These are phyloP conservation scores for Trichosanthes cucumerina DNA, from an alignment of 306 rosid species.

Conservation along the genomic window DNA sequence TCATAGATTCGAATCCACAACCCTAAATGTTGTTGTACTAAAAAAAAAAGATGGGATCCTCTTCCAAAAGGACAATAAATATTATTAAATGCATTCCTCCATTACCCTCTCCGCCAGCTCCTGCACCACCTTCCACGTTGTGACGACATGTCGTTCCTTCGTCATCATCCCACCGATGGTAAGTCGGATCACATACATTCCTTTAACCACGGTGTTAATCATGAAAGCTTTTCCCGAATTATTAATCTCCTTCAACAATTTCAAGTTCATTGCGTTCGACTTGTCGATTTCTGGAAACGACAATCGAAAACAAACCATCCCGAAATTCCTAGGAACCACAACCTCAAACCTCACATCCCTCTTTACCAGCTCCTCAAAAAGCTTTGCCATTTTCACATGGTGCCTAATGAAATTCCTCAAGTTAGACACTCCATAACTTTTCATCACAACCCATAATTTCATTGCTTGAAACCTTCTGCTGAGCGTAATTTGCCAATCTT, in stretches of 20 bases:
- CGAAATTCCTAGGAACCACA: constrained; percentile 15
- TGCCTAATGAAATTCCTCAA: constrained; percentile 13
- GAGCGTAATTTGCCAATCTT: constrained; percentile 24
- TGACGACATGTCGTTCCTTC: constrained; percentile 28
- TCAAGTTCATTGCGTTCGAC: background rate
- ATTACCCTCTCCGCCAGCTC: constrained; percentile 17
- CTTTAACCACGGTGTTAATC: constrained; percentile 30
- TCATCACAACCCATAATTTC: constrained; percentile 20
- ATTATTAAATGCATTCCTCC: too few species aligned
- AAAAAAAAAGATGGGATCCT: too few species aligned
- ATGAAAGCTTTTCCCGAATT: constrained; percentile 20
- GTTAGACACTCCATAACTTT: constrained; percentile 18
- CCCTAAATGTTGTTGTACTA: too few species aligned
- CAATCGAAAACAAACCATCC: constrained; percentile 23
- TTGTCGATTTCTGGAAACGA: background rate
- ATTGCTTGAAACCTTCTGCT: constrained; percentile 15
- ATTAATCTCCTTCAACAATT: constrained; percentile 31
- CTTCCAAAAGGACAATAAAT: too few species aligned
- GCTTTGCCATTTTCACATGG: constrained; percentile 20
- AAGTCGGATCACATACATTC: constrained; percentile 22
- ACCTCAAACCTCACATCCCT: constrained; percentile 20
- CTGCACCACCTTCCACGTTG: constrained; percentile 41
- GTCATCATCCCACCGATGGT: constrained; percentile 37
- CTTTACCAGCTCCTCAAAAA: constrained; percentile 17
- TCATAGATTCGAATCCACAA: too few species aligned